Percentiles rank a stretch among this genome's conserved stretches.
These are phyloP conservation scores for Salix exigua DNA, from an alignment of 345 rosid species.

Conservation along the genomic window DNA sequence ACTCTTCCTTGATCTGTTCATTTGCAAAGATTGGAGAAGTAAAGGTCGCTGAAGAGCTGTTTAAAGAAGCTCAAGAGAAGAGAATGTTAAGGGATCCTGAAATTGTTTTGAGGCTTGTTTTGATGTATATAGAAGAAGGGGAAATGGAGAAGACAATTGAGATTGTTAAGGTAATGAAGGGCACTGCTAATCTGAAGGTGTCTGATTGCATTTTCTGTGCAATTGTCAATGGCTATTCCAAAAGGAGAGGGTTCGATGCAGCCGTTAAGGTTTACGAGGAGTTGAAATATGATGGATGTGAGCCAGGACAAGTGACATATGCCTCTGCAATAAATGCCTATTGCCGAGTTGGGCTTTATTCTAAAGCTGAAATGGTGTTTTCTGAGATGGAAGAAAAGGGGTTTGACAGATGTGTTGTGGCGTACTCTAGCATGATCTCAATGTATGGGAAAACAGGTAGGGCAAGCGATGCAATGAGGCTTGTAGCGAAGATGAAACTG, in stretches of 20 bases:
- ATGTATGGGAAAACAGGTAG: conserved; percentile 74
- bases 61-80: conserved; percentile 57
- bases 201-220: conserved; percentile 78
- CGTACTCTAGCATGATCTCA: conserved; percentile 69
- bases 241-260: conserved; percentile 53
- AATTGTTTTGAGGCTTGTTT: conserved; percentile 59
- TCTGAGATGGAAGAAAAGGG: conserved; percentile 68
- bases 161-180: conserved; percentile 54
- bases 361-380: conserved; percentile 59
- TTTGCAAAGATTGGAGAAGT: conserved; percentile 44
- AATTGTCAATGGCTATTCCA: conserved; percentile 62
- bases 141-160: conserved; percentile 53
- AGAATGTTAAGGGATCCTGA: conserved; percentile 59
- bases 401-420: conserved; percentile 70
- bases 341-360: conserved; percentile 47
- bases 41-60: conserved; percentile 44
- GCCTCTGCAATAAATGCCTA: conserved; percentile 68
- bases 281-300: conserved; percentile 43
- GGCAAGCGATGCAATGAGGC: conserved; percentile 58
- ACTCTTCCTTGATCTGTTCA: conserved; percentile 51
- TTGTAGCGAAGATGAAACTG: conserved; percentile 73
- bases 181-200: conserved; percentile 35
- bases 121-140: conserved; percentile 66
- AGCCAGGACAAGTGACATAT: conserved; percentile 87
- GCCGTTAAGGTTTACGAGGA: conserved; percentile 51